Evolutionary conservation across 164 flowering plant genomes (phyloP).

Genomic region (Nymphaea colorata): DNA sequence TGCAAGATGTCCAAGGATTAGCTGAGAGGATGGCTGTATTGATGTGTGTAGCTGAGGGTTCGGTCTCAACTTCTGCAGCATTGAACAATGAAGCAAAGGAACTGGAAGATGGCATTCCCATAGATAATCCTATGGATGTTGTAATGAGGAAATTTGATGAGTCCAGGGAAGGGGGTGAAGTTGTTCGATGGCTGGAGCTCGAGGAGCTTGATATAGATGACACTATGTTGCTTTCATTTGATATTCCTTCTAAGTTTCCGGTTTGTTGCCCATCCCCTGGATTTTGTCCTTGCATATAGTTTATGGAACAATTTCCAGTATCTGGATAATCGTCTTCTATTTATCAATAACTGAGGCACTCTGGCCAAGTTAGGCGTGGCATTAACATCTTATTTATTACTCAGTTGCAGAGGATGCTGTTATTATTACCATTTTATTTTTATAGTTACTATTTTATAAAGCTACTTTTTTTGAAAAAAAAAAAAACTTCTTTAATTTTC

Average conservation of each 20-base stretch:
- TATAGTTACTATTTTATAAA: too few species aligned
- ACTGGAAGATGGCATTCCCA: conserved; percentile 11
- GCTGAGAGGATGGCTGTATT: conserved; percentile 86
- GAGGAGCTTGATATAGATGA: conserved; percentile 86
- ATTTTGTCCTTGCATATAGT: too few species aligned
- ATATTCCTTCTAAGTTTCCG: conserved; percentile 71
- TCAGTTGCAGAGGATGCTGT: too few species aligned
- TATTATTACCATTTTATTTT: too few species aligned
- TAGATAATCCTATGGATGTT: conserved; percentile 24
- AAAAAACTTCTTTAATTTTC: too few species aligned
- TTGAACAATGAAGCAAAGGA: conserved; percentile 7
- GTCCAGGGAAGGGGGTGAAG: conserved; percentile 35
- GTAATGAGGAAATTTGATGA: conserved; percentile 39
- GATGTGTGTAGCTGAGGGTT: conserved; percentile 76
- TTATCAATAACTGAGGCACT: neutral
- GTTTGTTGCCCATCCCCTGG: conserved; percentile 28
- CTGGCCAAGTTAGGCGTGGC: neutral
- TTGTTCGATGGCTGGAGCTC: conserved; percentile 78
- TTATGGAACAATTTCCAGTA: too few species aligned
- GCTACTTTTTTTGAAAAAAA: too few species aligned
- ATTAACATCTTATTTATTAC: too few species aligned
- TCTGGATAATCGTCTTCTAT: too few species aligned
- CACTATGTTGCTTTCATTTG: conserved; percentile 49
- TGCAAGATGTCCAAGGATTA: conserved; percentile 77
- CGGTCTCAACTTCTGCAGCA: conserved; percentile 25